Conservation (phyloP, 2,329 filamentous ascomycete species). For the Cercospora berteroae region DNA sequence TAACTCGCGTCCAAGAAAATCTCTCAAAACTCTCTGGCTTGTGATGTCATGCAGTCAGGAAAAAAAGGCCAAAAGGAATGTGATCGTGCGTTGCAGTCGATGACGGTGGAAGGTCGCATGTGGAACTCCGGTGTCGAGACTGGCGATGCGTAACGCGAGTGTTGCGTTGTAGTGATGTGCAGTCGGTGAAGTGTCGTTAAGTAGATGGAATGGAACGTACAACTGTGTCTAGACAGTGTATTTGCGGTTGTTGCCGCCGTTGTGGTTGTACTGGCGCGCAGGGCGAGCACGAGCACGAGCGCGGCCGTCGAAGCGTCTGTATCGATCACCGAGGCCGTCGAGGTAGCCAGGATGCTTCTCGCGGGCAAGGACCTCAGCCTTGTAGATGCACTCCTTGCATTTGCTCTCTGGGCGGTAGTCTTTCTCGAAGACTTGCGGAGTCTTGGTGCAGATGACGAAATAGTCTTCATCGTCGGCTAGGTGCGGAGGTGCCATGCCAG, state of each 20-base stretch:
- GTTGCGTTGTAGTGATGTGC: not conserved
- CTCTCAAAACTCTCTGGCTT: not conserved
- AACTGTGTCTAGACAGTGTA: not conserved
- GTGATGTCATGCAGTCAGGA: not conserved
- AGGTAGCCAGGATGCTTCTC: not conserved
- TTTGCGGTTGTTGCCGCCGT: not conserved
- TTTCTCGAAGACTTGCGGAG: slow-evolving; percentile 7
- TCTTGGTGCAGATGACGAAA: slow-evolving; percentile 10
- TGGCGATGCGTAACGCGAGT: not conserved
- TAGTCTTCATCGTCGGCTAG: not conserved
- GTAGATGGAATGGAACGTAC: not conserved
- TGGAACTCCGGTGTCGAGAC: not conserved
- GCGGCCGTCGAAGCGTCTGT: not conserved
- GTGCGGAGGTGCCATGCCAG: not conserved
- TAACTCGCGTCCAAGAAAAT: not conserved
- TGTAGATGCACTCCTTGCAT: slow-evolving; percentile 1
- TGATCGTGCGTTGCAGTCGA: not conserved
- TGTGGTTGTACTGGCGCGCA: not conserved
- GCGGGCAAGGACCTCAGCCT: slow-evolving; percentile 1
- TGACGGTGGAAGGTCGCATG: not conserved
- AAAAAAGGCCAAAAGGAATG: not conserved
- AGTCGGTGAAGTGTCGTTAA: not conserved
- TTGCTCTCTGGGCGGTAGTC: slow-evolving; percentile 1
- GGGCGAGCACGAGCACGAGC: not conserved
- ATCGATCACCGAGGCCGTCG: slow-evolving; percentile 1